These are phyloP conservation scores for Thalassiosira mediterranea DNA, from an alignment of 352 stramenopile species.

Conservation along the genomic window DNA sequence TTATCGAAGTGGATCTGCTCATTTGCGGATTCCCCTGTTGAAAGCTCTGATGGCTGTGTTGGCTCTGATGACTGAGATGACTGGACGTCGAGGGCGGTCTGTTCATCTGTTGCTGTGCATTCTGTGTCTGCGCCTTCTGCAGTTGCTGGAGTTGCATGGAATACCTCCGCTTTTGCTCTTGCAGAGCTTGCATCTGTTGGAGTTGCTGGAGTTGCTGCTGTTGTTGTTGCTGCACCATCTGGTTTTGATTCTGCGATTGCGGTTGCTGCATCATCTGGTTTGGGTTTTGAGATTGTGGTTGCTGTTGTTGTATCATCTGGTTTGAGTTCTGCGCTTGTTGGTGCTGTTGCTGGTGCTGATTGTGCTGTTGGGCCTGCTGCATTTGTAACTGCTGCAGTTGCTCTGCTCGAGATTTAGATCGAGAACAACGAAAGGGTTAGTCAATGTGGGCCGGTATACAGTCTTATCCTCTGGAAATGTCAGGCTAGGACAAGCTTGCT, in stretches of 20 bases:
- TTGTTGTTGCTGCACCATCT: conserved; percentile 7
- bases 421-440: not conserved
- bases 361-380: conserved; percentile 20
- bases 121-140: conserved; percentile 8
- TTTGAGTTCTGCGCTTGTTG: conserved; percentile 7
- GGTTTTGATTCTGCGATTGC: not conserved
- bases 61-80: conserved; percentile 4
- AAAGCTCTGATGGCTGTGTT: not conserved
- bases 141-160: conserved; percentile 5
- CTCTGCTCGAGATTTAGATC: conserved; percentile 11
- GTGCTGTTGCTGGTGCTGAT: conserved; percentile 30
- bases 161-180: conserved; percentile 1
- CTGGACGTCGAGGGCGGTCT: conserved; percentile 4
- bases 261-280: conserved; percentile 2
- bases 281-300: conserved; percentile 18
- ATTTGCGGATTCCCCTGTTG: not conserved
- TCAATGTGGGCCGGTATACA: not conserved
- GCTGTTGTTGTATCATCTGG: conserved; percentile 17
- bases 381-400: conserved; percentile 37
- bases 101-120: conserved; percentile 4
- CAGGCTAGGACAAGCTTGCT: not conserved
- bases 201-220: conserved; percentile 23
- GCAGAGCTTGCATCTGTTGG: conserved; percentile 24
- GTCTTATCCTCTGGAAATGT: not conserved
- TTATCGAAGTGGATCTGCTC: conserved; percentile 2